Evolutionary conservation across 1,139 yeast species (phyloP), one percentile per base, ranked within the genome.

Genomic region (Pichia sp.): DNA sequence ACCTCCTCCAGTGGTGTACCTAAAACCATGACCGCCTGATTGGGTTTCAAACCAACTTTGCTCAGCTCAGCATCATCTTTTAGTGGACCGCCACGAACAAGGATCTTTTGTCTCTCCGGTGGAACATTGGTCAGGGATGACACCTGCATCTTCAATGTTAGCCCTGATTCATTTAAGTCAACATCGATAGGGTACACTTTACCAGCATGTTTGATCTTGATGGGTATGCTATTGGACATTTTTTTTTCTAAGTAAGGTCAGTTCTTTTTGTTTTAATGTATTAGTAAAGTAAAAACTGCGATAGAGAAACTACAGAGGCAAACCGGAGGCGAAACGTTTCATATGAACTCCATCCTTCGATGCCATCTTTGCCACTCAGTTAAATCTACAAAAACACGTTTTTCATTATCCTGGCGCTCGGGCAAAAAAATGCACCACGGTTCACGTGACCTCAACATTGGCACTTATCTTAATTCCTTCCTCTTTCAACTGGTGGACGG

Each of bases 11-110:
- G 93, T 1, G 97, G 95, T 1, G 97, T 85, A 23, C 99, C 99
- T 58, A 93, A 76, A 58, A 95, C 88, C 96, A 93, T 88, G 40
- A 93, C 77, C 19, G 84, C 79, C 62, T 85, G 88, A 49, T 80
- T 81, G 16, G 80, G 75, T 65, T 86, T 87, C 61, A 90, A 73
- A 32, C 77, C 77, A 56, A 87, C 75, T 7, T 73, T 63, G 15
- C 72, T 69, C 57, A 84, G 69, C 49, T 75, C 75, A 13, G 78
- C 77, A 58, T 85, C 90, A 70, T 90, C 95, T 58, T 78, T 78
- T 63, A 93, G 73, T 70, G 90, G 95, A 41, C 97, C 97, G 8
- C 95, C 95, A 72, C 88, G 92, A 55, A 90, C 81, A 67, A 95
- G 78, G 58, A 90, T 85, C 74, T 92, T 92, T 72, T 93, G 99